Evolutionary conservation across 140 eudicot species (phyloP).

Genomic region (Oenanthe javanica): DNA sequence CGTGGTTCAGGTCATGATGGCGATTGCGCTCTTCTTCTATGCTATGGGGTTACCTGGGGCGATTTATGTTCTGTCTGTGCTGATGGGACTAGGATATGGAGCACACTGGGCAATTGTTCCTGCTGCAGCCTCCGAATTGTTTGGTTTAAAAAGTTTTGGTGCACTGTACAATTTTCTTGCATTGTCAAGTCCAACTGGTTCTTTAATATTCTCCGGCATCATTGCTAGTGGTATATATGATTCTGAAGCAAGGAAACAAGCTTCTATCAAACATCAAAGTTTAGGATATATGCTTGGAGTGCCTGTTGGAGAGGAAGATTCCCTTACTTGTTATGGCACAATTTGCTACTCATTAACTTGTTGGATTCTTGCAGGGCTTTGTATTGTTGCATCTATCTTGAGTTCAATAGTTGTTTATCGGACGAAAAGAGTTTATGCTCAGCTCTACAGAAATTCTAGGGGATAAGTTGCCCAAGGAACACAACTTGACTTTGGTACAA

Average conservation of each 20-base stretch:
- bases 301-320: constrained; percentile 4
- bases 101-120: constrained; percentile 83
- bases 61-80: constrained; percentile 45
- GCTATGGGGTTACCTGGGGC: constrained; percentile 53
- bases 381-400: constrained; percentile 38
- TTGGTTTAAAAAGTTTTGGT: constrained; percentile 64
- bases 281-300: neutral
- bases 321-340: constrained; percentile 43
- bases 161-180: constrained; percentile 51
- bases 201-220: constrained; percentile 58
- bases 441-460: constrained; percentile 37
- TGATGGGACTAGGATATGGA: constrained; percentile 66
- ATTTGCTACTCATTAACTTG: constrained; percentile 59
- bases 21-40: constrained; percentile 40
- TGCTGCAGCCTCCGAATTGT: constrained; percentile 61
- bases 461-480: neutral
- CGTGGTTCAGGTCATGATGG: constrained; percentile 51
- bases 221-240: constrained; percentile 69
- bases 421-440: constrained; percentile 53
- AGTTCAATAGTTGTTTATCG: constrained; percentile 55
- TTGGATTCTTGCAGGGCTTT: constrained; percentile 46
- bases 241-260: constrained; percentile 54
- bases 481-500: neutral
- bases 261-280: constrained; percentile 8
- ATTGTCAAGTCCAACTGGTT: constrained; percentile 51